Evolutionary conservation across 129 eudicot species (phyloP).

Genomic region (Artemisia annua): DNA sequence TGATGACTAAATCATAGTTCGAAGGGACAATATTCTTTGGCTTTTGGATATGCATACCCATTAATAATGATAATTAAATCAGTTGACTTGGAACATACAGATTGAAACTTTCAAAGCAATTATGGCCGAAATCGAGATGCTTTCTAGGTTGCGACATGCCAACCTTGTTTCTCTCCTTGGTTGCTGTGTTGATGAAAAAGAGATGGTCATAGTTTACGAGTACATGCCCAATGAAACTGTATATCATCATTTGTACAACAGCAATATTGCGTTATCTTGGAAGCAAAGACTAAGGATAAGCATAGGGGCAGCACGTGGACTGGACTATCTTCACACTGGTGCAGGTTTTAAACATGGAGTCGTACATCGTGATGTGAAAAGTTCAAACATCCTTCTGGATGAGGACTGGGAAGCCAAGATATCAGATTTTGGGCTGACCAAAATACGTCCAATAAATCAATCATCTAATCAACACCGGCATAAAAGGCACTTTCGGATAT

Average conservation of each 20-base stretch:
- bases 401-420: too few species aligned
- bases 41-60: not conserved
- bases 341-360: not conserved
- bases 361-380: constrained; percentile 26
- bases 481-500: constrained; percentile 27
- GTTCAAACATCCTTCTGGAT: constrained; percentile 16
- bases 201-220: not conserved
- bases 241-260: not conserved
- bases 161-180: constrained; percentile 19
- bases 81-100: not conserved
- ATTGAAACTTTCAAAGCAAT: not conserved
- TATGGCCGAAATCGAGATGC: constrained; percentile 22
- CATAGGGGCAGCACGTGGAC: constrained; percentile 17
- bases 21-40: too few species aligned
- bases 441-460: not conserved
- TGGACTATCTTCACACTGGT: constrained; percentile 24
- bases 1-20: too few species aligned
- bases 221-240: constrained; percentile 7
- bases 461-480: not conserved
- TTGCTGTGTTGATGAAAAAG: not conserved
- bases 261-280: constrained; percentile 13
- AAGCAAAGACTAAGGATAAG: constrained; percentile 21
- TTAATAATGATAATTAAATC: not conserved
- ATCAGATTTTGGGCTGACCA: constrained; percentile 14
- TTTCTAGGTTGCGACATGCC: constrained; percentile 11